A percentile compares a stretch with the other conserved stretches of the same genome.
Conservation (phyloP, 768 basidiomycete species). For the Suillus plorans region DNA sequence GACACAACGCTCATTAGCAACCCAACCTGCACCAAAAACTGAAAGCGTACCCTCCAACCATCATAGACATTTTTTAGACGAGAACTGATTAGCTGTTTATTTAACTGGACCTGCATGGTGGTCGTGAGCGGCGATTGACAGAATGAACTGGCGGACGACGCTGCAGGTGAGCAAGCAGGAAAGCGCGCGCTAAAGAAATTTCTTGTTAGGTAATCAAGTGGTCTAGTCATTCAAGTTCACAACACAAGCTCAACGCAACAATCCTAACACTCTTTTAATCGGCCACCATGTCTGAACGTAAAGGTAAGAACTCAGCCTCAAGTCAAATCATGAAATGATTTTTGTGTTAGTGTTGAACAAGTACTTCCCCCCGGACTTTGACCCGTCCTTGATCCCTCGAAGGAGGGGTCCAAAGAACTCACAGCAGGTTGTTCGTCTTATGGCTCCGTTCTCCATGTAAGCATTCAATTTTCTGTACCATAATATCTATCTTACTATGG, state of each 20-base stretch:
- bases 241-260: background rate
- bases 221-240: background rate
- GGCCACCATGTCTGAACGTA: constrained; percentile 76
- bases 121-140: constrained; percentile 10
- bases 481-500: constrained; percentile 12
- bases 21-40: constrained; percentile 10
- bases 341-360: constrained; percentile 78
- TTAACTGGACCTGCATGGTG: constrained; percentile 70
- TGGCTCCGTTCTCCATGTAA: constrained; percentile 99
- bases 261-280: background rate
- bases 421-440: constrained; percentile 96
- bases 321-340: constrained; percentile 5
- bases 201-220: constrained; percentile 33
- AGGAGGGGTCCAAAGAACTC: constrained; percentile 89
- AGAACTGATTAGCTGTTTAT: constrained; percentile 55
- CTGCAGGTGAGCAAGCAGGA: constrained; percentile 17
- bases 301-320: constrained; percentile 46
- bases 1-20: constrained; percentile 15
- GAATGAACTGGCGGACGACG: constrained; percentile 14
- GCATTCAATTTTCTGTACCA: constrained; percentile 20
- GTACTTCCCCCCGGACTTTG: constrained; percentile 97
- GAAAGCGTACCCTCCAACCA: constrained; percentile 55
- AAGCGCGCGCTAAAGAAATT: constrained; percentile 32
- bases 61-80: constrained; percentile 61
- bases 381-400: constrained; percentile 93